Evolutionary conservation across 2,329 filamentous ascomycete species (phyloP).

Genomic region (Aaosphaeria pasadenensis): DNA sequence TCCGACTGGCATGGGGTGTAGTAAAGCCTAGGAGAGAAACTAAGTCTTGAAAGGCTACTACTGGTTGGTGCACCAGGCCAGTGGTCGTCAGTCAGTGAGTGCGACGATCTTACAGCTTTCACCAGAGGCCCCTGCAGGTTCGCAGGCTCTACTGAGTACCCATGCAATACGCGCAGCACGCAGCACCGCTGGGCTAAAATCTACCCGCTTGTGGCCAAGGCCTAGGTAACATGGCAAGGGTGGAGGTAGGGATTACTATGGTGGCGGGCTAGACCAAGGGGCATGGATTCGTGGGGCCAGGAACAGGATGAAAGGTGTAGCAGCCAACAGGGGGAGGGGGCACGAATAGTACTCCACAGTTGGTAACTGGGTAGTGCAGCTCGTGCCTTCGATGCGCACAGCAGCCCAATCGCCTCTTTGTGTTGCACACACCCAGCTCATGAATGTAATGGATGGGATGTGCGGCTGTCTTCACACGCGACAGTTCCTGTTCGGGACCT

Average conservation of each 20-base stretch:
- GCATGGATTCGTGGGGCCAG: constrained; percentile 18
- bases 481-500: too few relatives aligned
- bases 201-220: constrained; percentile 16
- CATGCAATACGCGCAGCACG: constrained; percentile 12
- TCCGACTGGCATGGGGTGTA: constrained; percentile 8
- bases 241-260: constrained; percentile 13
- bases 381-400: constrained; percentile 1
- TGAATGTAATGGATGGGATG: too few relatives aligned
- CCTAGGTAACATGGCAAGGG: constrained; percentile 5
- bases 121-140: constrained; percentile 21
- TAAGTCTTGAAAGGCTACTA: constrained; percentile 20
- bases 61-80: constrained; percentile 29
- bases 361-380: neutral
- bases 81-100: constrained; percentile 12
- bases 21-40: constrained; percentile 13
- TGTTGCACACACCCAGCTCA: neutral
- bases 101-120: constrained; percentile 27
- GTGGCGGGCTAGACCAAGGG: constrained; percentile 18
- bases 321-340: constrained; percentile 18
- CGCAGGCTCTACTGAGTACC: constrained; percentile 11
- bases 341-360: constrained; percentile 6
- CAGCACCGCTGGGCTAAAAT: constrained; percentile 13
- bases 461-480: too few relatives aligned
- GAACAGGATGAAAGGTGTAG: constrained; percentile 15
- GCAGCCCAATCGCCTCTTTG: neutral